These are phyloP conservation scores for Sextonia rubra DNA, from an alignment of 164 flowering plant genomes.

Conservation along the genomic window DNA sequence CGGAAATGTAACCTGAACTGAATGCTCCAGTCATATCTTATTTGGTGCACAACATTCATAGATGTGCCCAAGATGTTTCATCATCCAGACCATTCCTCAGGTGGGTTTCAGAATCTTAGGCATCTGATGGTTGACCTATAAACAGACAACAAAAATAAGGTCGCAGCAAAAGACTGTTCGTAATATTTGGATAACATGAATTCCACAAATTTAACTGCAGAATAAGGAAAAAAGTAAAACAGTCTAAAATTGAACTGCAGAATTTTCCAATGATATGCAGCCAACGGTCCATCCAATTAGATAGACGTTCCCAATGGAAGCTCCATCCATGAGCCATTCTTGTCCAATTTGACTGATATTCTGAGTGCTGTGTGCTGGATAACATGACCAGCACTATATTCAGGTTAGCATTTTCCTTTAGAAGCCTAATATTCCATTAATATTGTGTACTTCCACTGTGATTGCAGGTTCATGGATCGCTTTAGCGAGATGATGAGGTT, in stretches of 20 bases:
- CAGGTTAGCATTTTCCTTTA: not conserved
- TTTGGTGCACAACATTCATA: no score
- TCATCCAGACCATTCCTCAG: no score
- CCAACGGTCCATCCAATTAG: not conserved
- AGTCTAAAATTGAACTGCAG: not conserved
- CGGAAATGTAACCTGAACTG: no score
- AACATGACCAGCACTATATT: not conserved
- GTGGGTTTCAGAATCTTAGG: not conserved
- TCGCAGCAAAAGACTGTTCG: no score
- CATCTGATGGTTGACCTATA: not conserved
- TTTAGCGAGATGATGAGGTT: constrained; percentile 95
- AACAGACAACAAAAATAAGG: not conserved
- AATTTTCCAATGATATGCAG: not conserved
- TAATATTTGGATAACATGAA: no score
- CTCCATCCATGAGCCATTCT: not conserved
- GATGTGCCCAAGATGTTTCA: no score
- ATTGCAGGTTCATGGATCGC: constrained; percentile 73
- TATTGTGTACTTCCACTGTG: constrained; percentile 1
- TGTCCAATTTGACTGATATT: not conserved
- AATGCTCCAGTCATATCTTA: not conserved
- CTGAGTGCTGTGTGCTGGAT: not conserved
- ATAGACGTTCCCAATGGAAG: not conserved
- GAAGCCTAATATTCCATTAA: not conserved
- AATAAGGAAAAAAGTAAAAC: not conserved
- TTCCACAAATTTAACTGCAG: not conserved